phyloP scores from a whole-genome alignment of 805 yeast species.

The Scheffersomyces stipitis region DNA sequence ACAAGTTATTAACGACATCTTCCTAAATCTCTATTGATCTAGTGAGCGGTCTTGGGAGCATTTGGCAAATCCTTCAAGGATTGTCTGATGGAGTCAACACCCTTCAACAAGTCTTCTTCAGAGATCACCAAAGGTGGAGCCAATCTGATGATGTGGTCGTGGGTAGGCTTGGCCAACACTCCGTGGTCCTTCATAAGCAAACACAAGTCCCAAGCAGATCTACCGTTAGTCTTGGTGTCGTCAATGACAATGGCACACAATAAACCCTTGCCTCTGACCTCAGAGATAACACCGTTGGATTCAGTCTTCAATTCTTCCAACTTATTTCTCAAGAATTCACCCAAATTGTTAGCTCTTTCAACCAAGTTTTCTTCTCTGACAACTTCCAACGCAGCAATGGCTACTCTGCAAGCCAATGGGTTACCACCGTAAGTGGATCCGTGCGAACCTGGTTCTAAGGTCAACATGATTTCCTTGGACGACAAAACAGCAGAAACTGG shows the following conservation, averaged over 20 bases:
- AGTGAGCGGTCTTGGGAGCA: slow-evolving; percentile 48
- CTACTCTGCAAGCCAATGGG: slow-evolving; percentile 90
- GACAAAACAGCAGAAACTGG: slow-evolving; percentile 93
- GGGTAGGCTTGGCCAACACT: slow-evolving; percentile 94
- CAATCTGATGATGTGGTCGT: slow-evolving; percentile 89
- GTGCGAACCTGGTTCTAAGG: slow-evolving; percentile 92
- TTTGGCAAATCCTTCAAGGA: slow-evolving; percentile 57
- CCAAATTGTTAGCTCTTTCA: slow-evolving; percentile 71
- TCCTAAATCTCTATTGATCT: slow-evolving; percentile 11
- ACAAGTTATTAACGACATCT: too few relatives aligned
- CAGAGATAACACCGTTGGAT: slow-evolving; percentile 53
- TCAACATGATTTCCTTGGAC: slow-evolving; percentile 84
- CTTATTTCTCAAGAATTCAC: slow-evolving; percentile 64
- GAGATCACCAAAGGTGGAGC: slow-evolving; percentile 95
- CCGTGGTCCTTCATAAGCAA: slow-evolving; percentile 85
- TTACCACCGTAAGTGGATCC: slow-evolving; percentile 98
- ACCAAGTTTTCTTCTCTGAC: slow-evolving; percentile 84
- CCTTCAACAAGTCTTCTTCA: slow-evolving; percentile 79
- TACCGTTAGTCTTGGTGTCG: slow-evolving; percentile 76
- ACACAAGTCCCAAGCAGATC: slow-evolving; percentile 96
- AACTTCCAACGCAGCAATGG: slow-evolving; percentile 90
- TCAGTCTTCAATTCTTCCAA: slow-evolving; percentile 52
- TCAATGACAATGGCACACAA: slow-evolving; percentile 91
- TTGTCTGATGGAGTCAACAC: slow-evolving; percentile 69
- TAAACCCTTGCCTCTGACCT: slow-evolving; percentile 82